These are phyloP conservation scores for Pythium myriotylum DNA, from an alignment of 352 stramenopile genomes.

Conservation along the genomic window DNA sequence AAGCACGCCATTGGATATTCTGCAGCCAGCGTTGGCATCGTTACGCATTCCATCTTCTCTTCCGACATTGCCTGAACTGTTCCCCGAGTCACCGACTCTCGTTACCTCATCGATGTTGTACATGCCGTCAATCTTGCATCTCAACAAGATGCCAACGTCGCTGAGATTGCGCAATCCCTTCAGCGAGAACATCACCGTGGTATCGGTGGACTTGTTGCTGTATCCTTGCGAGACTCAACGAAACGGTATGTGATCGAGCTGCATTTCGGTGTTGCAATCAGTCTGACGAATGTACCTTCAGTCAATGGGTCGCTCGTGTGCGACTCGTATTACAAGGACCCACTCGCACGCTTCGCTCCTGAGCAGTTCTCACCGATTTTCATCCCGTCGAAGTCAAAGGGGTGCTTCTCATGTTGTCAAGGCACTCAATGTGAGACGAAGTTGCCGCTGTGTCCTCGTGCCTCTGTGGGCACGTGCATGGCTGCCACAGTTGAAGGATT, in stretches of 20 bases:
- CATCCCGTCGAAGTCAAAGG: conserved; percentile 63
- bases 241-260: conserved; percentile 39
- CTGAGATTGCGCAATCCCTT: conserved; percentile 83
- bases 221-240: conserved; percentile 77
- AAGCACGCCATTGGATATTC: conserved; percentile 61
- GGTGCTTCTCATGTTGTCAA: conserved; percentile 84
- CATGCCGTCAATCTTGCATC: conserved; percentile 69
- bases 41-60: conserved; percentile 64
- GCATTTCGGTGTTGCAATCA: no score
- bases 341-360: conserved; percentile 74
- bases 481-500: conserved; percentile 64
- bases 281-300: conserved; percentile 4
- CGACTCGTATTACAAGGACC: conserved; percentile 65
- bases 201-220: conserved; percentile 60
- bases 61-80: conserved; percentile 62
- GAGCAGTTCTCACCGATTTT: conserved; percentile 62
- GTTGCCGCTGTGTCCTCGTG: conserved; percentile 62
- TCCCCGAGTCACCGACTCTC: conserved; percentile 67
- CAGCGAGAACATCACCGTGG: conserved; percentile 76
- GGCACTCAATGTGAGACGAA: conserved; percentile 53
- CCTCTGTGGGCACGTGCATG: conserved; percentile 60
- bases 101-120: conserved; percentile 81
- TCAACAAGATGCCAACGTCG: conserved; percentile 68
- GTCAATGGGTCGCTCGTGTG: conserved; percentile 54
- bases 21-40: conserved; percentile 58